phyloP scores from a whole-genome alignment of 139 green algal genomes.

The Micractinium sp. region DNA sequence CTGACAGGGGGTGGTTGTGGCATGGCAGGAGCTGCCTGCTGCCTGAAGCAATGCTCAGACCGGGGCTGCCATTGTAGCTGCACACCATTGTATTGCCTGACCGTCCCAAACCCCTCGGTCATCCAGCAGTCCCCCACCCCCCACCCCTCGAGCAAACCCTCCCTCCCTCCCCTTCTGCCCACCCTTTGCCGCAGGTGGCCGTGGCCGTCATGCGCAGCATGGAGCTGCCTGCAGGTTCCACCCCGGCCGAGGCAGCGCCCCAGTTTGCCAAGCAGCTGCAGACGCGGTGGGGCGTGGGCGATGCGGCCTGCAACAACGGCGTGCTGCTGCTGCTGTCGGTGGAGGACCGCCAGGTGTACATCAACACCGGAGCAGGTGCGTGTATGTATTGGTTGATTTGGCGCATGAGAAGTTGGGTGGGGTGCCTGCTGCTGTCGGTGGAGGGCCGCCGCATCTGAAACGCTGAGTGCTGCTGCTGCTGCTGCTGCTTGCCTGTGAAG shows the following conservation, averaged over 20 bases:
- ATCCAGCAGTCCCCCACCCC: not conserved
- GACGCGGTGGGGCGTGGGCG: constrained; percentile 72
- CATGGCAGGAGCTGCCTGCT: not conserved
- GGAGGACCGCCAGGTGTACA: constrained; percentile 61
- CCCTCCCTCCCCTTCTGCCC: not conserved
- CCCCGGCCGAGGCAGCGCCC: constrained; percentile 34
- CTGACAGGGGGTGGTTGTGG: not conserved
- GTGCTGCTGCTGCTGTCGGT: constrained; percentile 71
- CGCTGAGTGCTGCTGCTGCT: no score
- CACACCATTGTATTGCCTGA: not conserved
- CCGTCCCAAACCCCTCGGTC: not conserved
- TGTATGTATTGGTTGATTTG: not conserved
- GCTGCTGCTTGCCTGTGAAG: no score
- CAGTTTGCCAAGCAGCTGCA: constrained; percentile 63
- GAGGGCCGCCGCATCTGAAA: no score
- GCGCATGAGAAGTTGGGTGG: no score
- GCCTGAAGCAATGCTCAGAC: no score
- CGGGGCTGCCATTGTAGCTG: no score
- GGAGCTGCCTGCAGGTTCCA: not conserved
- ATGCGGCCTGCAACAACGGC: constrained; percentile 70
- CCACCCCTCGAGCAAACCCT: not conserved
- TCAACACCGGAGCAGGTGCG: constrained; percentile 9
- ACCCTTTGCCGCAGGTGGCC: constrained; percentile 52
- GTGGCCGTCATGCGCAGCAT: constrained; percentile 67
- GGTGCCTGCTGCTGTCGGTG: no score